Evolutionary conservation across 73 alveolate genomes (phyloP).

Genomic region (Stentor coeruleus): DNA sequence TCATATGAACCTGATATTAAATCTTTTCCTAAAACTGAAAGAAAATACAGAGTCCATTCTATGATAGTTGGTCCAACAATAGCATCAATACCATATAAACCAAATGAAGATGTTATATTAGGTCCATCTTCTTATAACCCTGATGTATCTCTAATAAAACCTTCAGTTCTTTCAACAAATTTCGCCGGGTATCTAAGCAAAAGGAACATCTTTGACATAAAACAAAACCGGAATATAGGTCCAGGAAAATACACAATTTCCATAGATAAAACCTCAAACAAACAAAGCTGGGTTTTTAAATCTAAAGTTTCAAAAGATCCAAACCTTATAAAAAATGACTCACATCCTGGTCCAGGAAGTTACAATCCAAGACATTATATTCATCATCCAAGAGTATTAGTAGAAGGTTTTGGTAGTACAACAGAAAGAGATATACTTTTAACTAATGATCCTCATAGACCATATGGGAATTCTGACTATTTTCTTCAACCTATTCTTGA

Average conservation of each 20-base stretch:
- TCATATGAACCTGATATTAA: background rate
- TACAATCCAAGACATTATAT: background rate
- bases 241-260: slow-evolving; percentile 4
- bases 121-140: slow-evolving; percentile 11
- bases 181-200: background rate
- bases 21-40: background rate
- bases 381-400: slow-evolving; percentile 7
- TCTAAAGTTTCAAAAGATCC: background rate
- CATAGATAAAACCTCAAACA: background rate
- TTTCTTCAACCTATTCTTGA: background rate
- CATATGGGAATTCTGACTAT: background rate
- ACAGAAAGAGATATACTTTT: background rate
- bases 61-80: background rate
- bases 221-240: background rate
- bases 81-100: background rate
- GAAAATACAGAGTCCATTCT: background rate
- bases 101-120: background rate
- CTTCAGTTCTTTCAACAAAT: background rate
- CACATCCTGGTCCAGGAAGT: slow-evolving; percentile 9
- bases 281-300: background rate
- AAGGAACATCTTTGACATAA: background rate
- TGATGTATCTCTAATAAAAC: background rate
- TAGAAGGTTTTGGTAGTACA: slow-evolving; percentile 24
- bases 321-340: background rate
- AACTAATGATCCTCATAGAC: background rate